Conservation (phyloP, 768 basidiomycete genomes). For the Leccinum fibrillosum region DNA sequence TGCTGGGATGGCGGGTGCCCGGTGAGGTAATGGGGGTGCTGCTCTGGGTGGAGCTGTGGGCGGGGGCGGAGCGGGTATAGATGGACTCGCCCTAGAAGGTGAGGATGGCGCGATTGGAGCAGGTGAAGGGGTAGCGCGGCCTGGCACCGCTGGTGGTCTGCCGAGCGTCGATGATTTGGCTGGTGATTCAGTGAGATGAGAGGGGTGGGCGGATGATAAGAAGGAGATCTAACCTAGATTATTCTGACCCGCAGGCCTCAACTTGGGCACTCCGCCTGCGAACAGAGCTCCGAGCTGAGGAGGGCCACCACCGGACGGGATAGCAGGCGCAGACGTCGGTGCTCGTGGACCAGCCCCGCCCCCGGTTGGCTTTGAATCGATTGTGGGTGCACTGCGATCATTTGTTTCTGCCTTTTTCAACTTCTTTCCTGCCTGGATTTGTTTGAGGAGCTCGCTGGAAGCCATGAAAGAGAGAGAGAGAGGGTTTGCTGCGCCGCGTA, state of each 20-base stretch:
- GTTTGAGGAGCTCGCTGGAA: conserved; percentile 69
- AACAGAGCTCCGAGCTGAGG: conserved; percentile 85
- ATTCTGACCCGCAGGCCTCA: conserved; percentile 74
- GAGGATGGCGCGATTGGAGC: conserved; percentile 26
- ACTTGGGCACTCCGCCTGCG: conserved; percentile 87
- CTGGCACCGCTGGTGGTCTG: conserved; percentile 65
- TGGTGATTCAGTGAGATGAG: conserved; percentile 25
- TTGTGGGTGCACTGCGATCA: conserved; percentile 69
- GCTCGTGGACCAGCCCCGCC: conserved; percentile 35
- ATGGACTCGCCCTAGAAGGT: conserved; percentile 30
- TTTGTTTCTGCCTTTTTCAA: conserved; percentile 82
- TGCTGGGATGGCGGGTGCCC: conserved; percentile 40
- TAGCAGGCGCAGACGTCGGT: conserved; percentile 15
- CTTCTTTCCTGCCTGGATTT: conserved; percentile 78
- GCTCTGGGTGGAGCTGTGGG: conserved; percentile 34
- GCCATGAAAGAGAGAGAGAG: conserved; percentile 46
- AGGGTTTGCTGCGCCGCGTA: background rate
- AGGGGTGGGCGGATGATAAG: conserved; percentile 3
- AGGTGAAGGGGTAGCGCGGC: conserved; percentile 36
- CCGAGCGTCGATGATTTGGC: conserved; percentile 62
- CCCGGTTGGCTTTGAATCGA: conserved; percentile 50
- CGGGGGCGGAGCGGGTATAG: conserved; percentile 33
- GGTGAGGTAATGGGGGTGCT: conserved; percentile 36
- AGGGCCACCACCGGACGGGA: conserved; percentile 44
- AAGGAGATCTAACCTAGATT: conserved; percentile 45